Evolutionary conservation across 1,139 yeast species (phyloP).

Genomic region (Pneumocystis canis): DNA sequence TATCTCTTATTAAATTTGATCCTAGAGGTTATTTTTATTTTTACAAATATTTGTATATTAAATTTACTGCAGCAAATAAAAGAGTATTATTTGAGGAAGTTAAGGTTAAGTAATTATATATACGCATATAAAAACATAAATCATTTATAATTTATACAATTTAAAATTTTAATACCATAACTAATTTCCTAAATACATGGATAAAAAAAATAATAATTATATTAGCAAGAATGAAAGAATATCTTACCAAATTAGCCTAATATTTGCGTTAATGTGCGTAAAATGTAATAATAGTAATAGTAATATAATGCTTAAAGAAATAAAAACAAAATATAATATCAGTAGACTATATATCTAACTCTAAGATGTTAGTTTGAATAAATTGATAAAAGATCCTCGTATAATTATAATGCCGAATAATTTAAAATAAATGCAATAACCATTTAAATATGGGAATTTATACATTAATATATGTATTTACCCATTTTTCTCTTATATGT

Average conservation of each 20-base stretch:
- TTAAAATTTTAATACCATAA: not conserved
- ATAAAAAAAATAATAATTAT: not conserved
- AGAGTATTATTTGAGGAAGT: not conserved
- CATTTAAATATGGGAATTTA: not conserved
- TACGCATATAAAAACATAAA: not conserved
- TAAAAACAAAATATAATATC: not conserved
- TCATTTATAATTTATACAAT: not conserved
- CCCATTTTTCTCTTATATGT: not conserved
- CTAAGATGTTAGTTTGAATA: not conserved
- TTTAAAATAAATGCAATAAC: not conserved
- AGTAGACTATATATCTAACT: not conserved
- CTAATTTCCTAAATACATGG: not conserved
- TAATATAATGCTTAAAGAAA: not conserved
- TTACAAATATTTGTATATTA: not conserved
- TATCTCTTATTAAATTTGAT: slow-evolving; percentile 12
- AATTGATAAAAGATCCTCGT: not conserved
- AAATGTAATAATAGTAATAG: not conserved
- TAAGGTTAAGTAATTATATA: not conserved
- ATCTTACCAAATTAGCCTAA: not conserved
- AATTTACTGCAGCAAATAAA: not conserved
- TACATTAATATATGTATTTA: not conserved
- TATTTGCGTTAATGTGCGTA: not conserved
- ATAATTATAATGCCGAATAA: not conserved
- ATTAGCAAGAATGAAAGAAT: not conserved
- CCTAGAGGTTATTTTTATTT: slow-evolving; percentile 4